Evolutionary conservation across 352 stramenopile genomes (phyloP), one percentile per base, ranked within the genome.

Genomic region (Phytophthora nicotianae): DNA sequence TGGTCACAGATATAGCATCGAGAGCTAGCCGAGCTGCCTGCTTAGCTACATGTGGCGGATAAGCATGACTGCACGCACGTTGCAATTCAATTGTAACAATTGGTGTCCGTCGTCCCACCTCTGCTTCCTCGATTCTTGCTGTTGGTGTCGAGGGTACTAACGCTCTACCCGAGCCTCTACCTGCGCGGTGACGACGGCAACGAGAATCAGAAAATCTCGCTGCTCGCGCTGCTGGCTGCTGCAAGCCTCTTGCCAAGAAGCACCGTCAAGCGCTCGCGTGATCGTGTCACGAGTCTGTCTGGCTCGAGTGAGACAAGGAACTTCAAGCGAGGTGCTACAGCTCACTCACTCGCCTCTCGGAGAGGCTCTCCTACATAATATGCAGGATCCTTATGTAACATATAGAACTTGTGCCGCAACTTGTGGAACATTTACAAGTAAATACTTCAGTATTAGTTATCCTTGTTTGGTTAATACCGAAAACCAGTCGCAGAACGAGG

Each of bases 301-400:
- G 58, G 58, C 50, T 55, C 23, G 58, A 55, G 58, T 66, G 58
- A 51, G 59, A 57, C 59, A 67, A 67, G 59, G 59, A 67, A 62
- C 33, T 62, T 67, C 42, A 67, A 62, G 53, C 42, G 33, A 41
- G 20, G 52, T 60, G 52, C 40, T 60, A 38, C 27, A 51, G 26
- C 40, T 51, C 40, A 20, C 24, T 29, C 24, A 29, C 24, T 29
- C 24, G 24, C 4, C 24, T 29, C 4, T 29, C 7, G 24, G n/a
- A n/a, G n/a, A n/a, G n/a, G n/a, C n/a, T n/a, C n/a, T n/a, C n/a
- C n/a, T n/a, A n/a, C n/a, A n/a, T n/a, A n/a, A n/a, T n/a, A n/a
- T n/a, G n/a, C n/a, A n/a, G n/a, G n/a, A n/a, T n/a, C n/a, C n/a
- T n/a, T n/a, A n/a, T n/a, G n/a, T n/a, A n/a, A n/a, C n/a, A n/a